phyloP scores from a whole-genome alignment of 2,329 filamentous ascomycete genomes.

The Colletotrichum sp. region DNA sequence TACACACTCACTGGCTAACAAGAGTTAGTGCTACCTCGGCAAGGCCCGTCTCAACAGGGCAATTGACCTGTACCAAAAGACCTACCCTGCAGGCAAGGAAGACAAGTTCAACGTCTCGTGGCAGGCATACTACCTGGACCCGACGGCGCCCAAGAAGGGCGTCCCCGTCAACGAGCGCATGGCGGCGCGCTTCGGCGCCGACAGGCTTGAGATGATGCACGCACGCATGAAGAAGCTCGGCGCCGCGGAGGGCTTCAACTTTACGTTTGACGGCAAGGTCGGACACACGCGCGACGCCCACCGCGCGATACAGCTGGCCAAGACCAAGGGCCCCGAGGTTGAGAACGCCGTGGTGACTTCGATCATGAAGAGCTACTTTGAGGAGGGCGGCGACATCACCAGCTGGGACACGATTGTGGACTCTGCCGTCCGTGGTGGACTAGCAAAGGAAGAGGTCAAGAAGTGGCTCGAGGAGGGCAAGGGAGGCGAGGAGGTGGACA shows the following conservation, averaged over 20 bases:
- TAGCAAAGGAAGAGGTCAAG: slow-evolving; percentile 57
- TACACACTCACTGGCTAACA: slow-evolving; percentile 25
- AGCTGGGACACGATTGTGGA: slow-evolving; percentile 54
- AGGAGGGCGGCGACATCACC: slow-evolving; percentile 69
- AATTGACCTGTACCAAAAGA: slow-evolving; percentile 69
- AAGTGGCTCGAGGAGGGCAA: slow-evolving; percentile 58
- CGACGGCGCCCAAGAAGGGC: slow-evolving; percentile 55
- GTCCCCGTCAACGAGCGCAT: slow-evolving; percentile 58
- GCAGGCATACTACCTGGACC: slow-evolving; percentile 83
- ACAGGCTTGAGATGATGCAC: slow-evolving; percentile 62
- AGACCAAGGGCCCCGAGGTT: slow-evolving; percentile 51
- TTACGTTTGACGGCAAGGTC: slow-evolving; percentile 72
- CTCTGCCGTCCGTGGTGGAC: slow-evolving; percentile 58
- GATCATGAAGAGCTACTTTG: slow-evolving; percentile 71
- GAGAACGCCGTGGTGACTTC: slow-evolving; percentile 67
- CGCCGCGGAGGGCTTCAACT: slow-evolving; percentile 71
- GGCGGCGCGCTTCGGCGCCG: slow-evolving; percentile 68
- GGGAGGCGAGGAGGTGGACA: slow-evolving; percentile 63
- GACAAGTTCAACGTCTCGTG: slow-evolving; percentile 79
- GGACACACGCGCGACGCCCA: slow-evolving; percentile 84
- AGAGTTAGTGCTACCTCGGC: slow-evolving; percentile 74
- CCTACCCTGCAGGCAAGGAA: slow-evolving; percentile 59
- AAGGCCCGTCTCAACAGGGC: slow-evolving; percentile 76
- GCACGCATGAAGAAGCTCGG: slow-evolving; percentile 64
- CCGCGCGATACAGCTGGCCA: slow-evolving; percentile 73